Base-by-base conservation (phyloP, 1,139 yeast genomes). In the Saccharomyces uvarum region DNA sequence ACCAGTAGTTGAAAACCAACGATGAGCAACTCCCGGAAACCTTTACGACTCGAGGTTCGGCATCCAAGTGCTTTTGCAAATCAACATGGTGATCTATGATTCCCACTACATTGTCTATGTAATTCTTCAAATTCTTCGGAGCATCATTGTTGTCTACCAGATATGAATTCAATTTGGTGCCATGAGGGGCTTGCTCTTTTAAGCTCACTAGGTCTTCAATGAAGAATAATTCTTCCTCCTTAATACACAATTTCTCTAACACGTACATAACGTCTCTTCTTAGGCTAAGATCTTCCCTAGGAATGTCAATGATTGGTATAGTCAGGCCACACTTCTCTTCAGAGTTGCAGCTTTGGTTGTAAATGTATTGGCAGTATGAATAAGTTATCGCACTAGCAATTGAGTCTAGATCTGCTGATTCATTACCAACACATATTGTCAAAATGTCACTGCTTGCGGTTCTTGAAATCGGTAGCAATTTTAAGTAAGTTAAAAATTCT, bases 61-160 rank as follows among this genome's bases (percentile, higher is more conserved):
- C 65, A 24, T 73, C 67, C 14, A 61, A 46, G 61, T 77, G 82
- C 14, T 73, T 72, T 0, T 75, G 74, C 64, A 86, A 90, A 63
- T 89, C 96, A 5, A 77, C 86, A 67, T 91, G 99, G 66, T 91
- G 99, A 65, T 91, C 99, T 33, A 93, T 79, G 11, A 93, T 81
- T 0, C 84, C 84, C 0, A 71, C 72, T 0, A 89, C 83, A 1
- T 69, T 61, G 38, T 66, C 65, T 24, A 75, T 61, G 46, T 71
- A 56, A 54, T 66, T 41, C 55, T 62, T 54, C 51, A 75, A 61
- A 57, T 74, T 73, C 0, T 87, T 86, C 55, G 86, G 87, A 13
- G 85, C 74, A 48, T 77, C 76, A 65, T 95, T 90, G 70, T 90
- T 97, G 66, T 91, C 99, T 3, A 91, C 96, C 52, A 91, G 73